Conservation (phyloP, 2,329 filamentous ascomycete genomes). For the Colletotrichum cordylinicola region DNA sequence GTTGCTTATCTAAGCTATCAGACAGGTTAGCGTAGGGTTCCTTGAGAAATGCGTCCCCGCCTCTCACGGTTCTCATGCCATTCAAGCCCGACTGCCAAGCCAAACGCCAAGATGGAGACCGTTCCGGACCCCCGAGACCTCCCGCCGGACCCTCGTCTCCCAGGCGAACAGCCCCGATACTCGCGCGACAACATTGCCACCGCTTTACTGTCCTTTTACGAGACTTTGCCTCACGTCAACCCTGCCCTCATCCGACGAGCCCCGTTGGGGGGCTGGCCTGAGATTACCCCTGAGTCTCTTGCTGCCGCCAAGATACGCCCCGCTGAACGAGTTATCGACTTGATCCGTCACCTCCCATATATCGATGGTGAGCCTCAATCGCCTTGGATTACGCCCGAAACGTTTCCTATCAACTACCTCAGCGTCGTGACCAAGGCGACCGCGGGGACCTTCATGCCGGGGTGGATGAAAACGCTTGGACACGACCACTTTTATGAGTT, state of each 20-base stretch:
- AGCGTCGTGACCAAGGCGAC: neutral
- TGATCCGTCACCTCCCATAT: neutral
- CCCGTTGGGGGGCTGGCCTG: neutral
- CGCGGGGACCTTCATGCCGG: neutral
- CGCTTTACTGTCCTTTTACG: neutral
- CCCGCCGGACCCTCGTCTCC: neutral
- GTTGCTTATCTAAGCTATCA: no score
- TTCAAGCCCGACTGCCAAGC: neutral
- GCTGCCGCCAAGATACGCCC: neutral
- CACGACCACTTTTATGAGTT: neutral
- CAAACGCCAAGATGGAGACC: neutral
- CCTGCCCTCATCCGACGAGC: neutral
- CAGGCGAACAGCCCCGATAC: neutral
- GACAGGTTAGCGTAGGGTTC: no score
- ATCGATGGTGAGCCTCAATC: neutral
- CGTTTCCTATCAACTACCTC: neutral
- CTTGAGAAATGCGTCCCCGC: no score
- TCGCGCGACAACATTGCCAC: neutral
- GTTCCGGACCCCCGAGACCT: neutral
- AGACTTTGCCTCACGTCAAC: neutral
- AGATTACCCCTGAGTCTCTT: neutral
- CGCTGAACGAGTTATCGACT: neutral
- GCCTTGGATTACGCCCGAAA: constrained; percentile 1
- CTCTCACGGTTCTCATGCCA: no score
- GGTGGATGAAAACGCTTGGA: neutral